Evolutionary conservation across 2,329 filamentous ascomycete species (phyloP), one percentile per base, ranked within the genome.

Genomic region (Rhynchosporium graminicola): DNA sequence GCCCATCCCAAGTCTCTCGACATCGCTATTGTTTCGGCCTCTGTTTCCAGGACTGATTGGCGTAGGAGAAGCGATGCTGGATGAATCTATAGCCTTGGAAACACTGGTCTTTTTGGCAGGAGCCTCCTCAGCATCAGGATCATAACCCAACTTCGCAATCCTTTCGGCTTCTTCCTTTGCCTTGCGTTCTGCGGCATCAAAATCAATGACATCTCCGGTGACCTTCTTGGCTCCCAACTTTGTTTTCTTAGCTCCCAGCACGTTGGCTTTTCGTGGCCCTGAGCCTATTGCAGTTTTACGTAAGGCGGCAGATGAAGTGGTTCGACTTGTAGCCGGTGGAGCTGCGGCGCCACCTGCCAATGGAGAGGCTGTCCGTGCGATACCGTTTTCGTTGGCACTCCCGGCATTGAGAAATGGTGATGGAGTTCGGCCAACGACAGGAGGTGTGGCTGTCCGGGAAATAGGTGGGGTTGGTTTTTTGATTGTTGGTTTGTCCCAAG

Each of bases 401-500:
- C 80, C 81, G 13, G 91, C 83, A 74, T 87, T 93, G 64, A 97
- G 82, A 82, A 97, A 96, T 1, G 95, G 94, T n/a, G 94, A 97
- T 4, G 87, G 85, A 10, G 90, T 93, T 70, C 93, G 89, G 71
- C 89, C 89, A 69, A 91, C 83, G 10, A 90, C 85, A 3, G 91
- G 88, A 13, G 94, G 94, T 2, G 95, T 98, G 57, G 87, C 88
- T 48, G 91, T 95, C 73, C 95, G 89, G 43, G 94, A 97, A 48
- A 95, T 85, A 15, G 95, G 94, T 69, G 96, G 96, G 67, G 92
- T 97, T 42, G 94, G 94, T 71, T 92, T 88, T 83, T 98, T 99
- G 79, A 99, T 96, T 4, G 92, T 86, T 28, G 95, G 95, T 80
- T 98, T 97, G 74, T 98, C 95, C 95, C 94, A 99, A 0, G 92